Base-by-base conservation (phyloP, 306 rosid species). In the Parietaria judaica region DNA sequence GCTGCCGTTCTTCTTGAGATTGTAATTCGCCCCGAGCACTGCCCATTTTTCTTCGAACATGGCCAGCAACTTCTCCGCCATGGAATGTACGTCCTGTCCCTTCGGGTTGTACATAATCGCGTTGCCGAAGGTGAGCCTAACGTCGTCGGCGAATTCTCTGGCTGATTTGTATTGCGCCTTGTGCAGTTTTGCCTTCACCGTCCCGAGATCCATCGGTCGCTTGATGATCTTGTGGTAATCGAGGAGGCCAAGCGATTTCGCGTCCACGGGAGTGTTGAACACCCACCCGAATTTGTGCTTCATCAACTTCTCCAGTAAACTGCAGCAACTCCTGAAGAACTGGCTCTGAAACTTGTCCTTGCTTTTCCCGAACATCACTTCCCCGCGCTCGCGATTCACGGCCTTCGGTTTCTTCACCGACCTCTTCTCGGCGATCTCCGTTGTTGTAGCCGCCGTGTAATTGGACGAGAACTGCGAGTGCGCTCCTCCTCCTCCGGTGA, bases 241-340 rank as follows among this genome's bases (percentile, higher is more conserved):
- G 67, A 65, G 94, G 70, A 92, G 84, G 60, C 95, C 94, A 61
- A 88, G 88, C 52, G 71, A 86, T 54, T 85, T 74, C 3, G 64
- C 92, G 69, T 92, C 94, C 36, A 92, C 96, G n/a, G 98, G 95
- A 61, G 59, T 8, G 66, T 92, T 92, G 71, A 92, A 92, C 45
- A 88, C 94, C 98, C 98, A 92, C 17, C 86, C 95, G 67, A 76
- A 79, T 76, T 88, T 84, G 77, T 92, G 98, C 65, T 82, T 92
- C 96, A 91, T 91, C 82, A 91, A 70, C 6, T 86, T 91, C 51
- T 80, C 95, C 65, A 91, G 86, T 76, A 92, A 61, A 55, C 83
- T 79, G 45, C 71, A 70, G 70, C 96, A 92, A 53, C 84, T 78
- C 76, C 84, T 86, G 54, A 80, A 74, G 75, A 79, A 70, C n/a